Evolutionary conservation across 73 alveolate species (phyloP).

Genomic region (Blepharisma japonicum): DNA sequence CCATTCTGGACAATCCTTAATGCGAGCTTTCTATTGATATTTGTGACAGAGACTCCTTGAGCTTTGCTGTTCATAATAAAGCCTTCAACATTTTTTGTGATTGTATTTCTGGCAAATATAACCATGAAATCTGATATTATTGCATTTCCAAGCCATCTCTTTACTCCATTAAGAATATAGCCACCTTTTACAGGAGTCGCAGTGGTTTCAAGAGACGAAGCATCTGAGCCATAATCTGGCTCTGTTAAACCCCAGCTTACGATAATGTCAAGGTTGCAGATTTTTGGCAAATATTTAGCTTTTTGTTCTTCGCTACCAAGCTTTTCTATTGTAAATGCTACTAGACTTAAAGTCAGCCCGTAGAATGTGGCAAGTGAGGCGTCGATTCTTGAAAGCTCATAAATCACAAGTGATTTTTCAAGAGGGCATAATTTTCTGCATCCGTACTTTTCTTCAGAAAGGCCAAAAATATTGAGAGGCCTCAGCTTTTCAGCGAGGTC

Average conservation of each 20-base stretch:
- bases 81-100: conserved; percentile 40
- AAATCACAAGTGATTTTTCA: conserved; percentile 39
- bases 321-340: conserved; percentile 39
- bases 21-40: conserved; percentile 42
- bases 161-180: conserved; percentile 50
- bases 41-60: conserved; percentile 37
- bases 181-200: conserved; percentile 57
- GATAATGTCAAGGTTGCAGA: conserved; percentile 29
- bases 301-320: conserved; percentile 56
- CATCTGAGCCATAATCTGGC: conserved; percentile 62
- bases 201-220: conserved; percentile 47
- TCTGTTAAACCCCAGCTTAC: conserved; percentile 56
- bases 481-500: background rate
- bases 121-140: conserved; percentile 41
- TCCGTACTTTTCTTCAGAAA: conserved; percentile 9
- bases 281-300: conserved; percentile 39
- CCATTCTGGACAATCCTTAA: conserved; percentile 50
- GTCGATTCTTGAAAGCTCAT: conserved; percentile 49
- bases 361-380: conserved; percentile 45
- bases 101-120: conserved; percentile 56
- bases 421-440: background rate
- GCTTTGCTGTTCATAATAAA: conserved; percentile 43
- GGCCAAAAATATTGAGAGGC: background rate
- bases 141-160: conserved; percentile 67
- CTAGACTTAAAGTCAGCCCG: conserved; percentile 36